A percentile compares a stretch with the other conserved stretches of the same genome.
These are phyloP conservation scores for Amauroascus verrucosus DNA, from an alignment of 2,329 filamentous ascomycete species.

Conservation along the genomic window DNA sequence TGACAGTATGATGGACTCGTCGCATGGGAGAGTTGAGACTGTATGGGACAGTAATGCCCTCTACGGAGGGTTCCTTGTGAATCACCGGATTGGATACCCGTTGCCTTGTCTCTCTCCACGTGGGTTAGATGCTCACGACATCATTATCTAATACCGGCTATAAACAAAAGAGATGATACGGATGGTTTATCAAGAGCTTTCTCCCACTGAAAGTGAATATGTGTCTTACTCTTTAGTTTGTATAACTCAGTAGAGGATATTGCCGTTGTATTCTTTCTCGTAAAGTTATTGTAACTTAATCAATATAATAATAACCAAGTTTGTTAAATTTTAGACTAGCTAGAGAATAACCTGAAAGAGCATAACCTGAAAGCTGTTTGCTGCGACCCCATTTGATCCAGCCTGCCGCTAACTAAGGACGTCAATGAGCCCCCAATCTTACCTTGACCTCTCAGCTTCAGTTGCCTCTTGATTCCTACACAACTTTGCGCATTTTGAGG, in stretches of 20 bases:
- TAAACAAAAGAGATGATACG: neutral
- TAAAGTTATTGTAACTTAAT: too few relatives aligned
- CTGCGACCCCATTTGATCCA: neutral
- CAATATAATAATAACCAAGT: too few relatives aligned
- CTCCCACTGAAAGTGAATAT: neutral
- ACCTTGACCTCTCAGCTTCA: neutral
- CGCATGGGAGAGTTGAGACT: neutral
- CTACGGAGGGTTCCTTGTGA: conserved; percentile 11
- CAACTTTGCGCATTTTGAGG: neutral
- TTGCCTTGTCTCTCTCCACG: conserved; percentile 20
- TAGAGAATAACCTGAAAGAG: too few relatives aligned
- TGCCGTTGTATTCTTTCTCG: too few relatives aligned
- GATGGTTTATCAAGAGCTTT: neutral
- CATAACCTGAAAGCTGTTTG: neutral
- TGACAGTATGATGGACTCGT: neutral
- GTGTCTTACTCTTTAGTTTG: neutral
- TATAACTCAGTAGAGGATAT: neutral
- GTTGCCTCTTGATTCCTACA: neutral
- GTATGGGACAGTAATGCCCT: neutral
- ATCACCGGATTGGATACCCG: conserved; percentile 16
- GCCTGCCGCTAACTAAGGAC: neutral
- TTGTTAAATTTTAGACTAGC: too few relatives aligned
- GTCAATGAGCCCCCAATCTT: neutral
- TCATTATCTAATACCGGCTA: neutral
- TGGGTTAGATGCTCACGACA: conserved; percentile 17